Base-by-base conservation (phyloP, 2,329 filamentous ascomycete genomes). In the Thelonectria discophora region DNA sequence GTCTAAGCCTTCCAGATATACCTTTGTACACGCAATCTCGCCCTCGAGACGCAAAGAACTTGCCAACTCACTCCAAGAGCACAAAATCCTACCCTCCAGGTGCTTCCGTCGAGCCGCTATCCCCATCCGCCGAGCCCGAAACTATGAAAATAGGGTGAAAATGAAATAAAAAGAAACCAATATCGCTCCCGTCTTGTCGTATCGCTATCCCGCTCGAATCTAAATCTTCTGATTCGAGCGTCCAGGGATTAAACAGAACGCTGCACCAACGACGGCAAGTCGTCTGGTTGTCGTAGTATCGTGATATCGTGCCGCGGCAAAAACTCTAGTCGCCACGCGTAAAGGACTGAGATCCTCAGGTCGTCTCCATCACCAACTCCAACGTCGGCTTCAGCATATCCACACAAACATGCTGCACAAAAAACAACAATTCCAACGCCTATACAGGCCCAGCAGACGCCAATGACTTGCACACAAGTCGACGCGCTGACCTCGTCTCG, bases 401-500 rank as follows among this genome's bases (percentile, higher is more conserved):
- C 62, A 62, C 64, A 61, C 61, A 63, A 62, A 65, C 52, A 52
- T 70, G 61, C 64, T 67, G 66, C 63, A 63, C 63, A 67, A 67
- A 65, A 63, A 63, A 50, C 60, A 63, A 50, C 60, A 55, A 58
- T 65, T 64, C 50, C 53, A 64, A 61, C 55, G 55, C 62, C 65
- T 55, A 66, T 60, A 61, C 54, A 65, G 54, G 56, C 58, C 60
- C 53, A 55, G 49, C 53, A 60, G 65, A 55, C 65, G 64, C 64
- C 69, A 62, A 55, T 64, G 57, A 56, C 76, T 76, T 77, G 72
- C 75, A 77, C 76, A 68, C 72, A 72, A 63, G 61, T 71, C 69
- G 71, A 67, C 61, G 65, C 65, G 59, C 65, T 70, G 61, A 53
- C 30, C 15, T 50, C 49, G 12, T 15, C 12, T 43, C 24, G 18